Evolutionary conservation across 2,329 filamentous ascomycete species (phyloP), one percentile per base, ranked within the genome.

Genomic region (Bipolaris gigantea): DNA sequence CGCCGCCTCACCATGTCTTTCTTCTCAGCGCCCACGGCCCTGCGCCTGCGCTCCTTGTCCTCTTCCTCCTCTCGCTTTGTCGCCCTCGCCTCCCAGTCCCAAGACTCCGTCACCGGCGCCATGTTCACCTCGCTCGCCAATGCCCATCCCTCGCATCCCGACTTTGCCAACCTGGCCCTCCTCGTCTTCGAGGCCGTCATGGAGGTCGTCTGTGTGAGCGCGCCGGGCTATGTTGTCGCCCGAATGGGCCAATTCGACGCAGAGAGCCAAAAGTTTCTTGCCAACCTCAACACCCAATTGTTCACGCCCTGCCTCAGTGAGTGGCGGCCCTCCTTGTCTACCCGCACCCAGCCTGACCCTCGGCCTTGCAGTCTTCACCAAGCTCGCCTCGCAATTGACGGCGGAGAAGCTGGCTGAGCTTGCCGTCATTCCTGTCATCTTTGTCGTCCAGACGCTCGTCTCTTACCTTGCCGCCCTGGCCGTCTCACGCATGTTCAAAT

Each of bases 251-350:
- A 96, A 78, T 97, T 99, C 76, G 91, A 96, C 76, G 91, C 90
- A 60, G 92, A 96, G 47, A 90, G 92, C 73, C 94, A 99, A 75
- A 97, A 97, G 76, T 95, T 99, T 71, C 82, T 97, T 46, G 93
- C 94, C 49, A 97, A 99, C 71, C 81, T 99, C 64, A 99, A 99
- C 74, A 92, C 97, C 55, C 90, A 89, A 79, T 82, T 99, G 38
- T 99, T 99, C 76, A 99, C 94, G 27, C 94, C 94, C 61, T 97
- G 94, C 74, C 85, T 99, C 60, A 95, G 90, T 95, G 85, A 58
- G 71, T 43, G 40, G 10, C 9, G 42, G 23, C 16, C 16, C 19
- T 25, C 27, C 13, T 32, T 15, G 10, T 38, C 11, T 23, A 11
- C 21, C 10, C 5, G 8, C 34, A 13, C 33, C 18, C n/a, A 4